Evolutionary conservation across 495 filamentous ascomycete species (phyloP), one percentile per base, ranked within the genome.

Genomic region (Bryoglossum gracile): DNA sequence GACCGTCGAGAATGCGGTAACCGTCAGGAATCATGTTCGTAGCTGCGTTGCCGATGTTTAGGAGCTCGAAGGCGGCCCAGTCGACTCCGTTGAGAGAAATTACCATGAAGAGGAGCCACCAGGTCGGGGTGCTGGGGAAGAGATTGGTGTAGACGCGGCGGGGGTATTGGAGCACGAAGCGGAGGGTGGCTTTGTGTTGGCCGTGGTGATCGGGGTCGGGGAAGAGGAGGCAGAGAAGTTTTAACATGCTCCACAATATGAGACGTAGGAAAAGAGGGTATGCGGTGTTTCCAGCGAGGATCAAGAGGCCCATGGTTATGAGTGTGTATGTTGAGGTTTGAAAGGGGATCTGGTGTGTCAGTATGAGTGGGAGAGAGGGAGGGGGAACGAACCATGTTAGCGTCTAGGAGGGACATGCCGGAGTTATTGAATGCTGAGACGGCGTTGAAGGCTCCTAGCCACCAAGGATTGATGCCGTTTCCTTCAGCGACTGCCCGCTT

Each of bases 341-440:
- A 57, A 84, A 87, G 1, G 80, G 77, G 4, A 77, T 62, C 72
- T 66, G 38, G 3, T 21, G 48, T 18, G 24, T 55, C 32, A 57
- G 44, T 39, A 48, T 16, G 8, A 46, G 32, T 8, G 30, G 14
- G 4, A 43, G 23, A 35, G 8, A 19, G 3, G 30, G 16, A 43
- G 2, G 45, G 34, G 19, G 10, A 18, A 16, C 24, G 38, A 50
- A 67, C 74, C 82, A 94, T 88, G 54, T 94, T 94, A 16, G 75
- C 70, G 63, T 94, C 88, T 34, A 95, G 63, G 25, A 95, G 75
- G 16, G 78, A 80, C 88, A 95, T 90, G 17, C 89, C 89, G 17
- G 76, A 83, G 59, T 94, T 95, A 55, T 86, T 89, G 64, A 95
- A 95, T 2, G 86, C 89, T 41, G 82, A 87, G 13, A 79, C 70